Conservation (phyloP, 495 filamentous ascomycete species). For the Penicillium flavigenum region DNA sequence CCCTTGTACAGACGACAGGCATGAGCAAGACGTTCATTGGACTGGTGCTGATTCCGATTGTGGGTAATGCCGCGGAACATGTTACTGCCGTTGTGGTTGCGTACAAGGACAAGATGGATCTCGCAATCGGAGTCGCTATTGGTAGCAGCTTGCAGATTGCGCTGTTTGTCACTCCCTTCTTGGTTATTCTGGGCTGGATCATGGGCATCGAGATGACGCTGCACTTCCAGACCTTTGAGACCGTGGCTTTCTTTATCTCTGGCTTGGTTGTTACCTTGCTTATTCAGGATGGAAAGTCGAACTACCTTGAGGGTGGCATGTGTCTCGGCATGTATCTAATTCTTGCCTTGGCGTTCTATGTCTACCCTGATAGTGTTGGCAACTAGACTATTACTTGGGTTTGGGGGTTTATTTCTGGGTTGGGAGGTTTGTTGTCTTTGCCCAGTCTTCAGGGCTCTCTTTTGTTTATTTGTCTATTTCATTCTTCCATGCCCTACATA, state of each 20-base stretch:
- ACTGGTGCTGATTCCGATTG: constrained; percentile 91
- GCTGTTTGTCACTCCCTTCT: constrained; percentile 83
- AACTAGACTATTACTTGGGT: not conserved
- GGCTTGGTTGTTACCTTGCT: constrained; percentile 90
- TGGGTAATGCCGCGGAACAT: constrained; percentile 96
- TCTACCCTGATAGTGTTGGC: constrained; percentile 68
- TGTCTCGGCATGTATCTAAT: constrained; percentile 78
- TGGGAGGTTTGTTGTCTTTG: not conserved
- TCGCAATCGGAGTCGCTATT: constrained; percentile 92
- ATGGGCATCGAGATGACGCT: constrained; percentile 82
- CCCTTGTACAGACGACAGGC: constrained; percentile 74
- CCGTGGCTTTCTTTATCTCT: constrained; percentile 86
- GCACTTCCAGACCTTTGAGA: constrained; percentile 91
- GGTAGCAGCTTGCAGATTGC: constrained; percentile 94
- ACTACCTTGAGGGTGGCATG: constrained; percentile 94
- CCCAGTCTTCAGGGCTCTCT: not conserved
- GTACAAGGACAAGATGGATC: constrained; percentile 94
- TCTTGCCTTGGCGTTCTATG: constrained; percentile 85
- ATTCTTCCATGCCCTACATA: not conserved
- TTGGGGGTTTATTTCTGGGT: not conserved
- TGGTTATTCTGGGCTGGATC: constrained; percentile 92
- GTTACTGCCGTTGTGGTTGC: constrained; percentile 93
- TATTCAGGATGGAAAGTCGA: constrained; percentile 90
- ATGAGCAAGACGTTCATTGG: constrained; percentile 97
- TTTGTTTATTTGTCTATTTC: not conserved